Conservation (phyloP, 805 yeast genomes). For the Starmerella asiatica region DNA sequence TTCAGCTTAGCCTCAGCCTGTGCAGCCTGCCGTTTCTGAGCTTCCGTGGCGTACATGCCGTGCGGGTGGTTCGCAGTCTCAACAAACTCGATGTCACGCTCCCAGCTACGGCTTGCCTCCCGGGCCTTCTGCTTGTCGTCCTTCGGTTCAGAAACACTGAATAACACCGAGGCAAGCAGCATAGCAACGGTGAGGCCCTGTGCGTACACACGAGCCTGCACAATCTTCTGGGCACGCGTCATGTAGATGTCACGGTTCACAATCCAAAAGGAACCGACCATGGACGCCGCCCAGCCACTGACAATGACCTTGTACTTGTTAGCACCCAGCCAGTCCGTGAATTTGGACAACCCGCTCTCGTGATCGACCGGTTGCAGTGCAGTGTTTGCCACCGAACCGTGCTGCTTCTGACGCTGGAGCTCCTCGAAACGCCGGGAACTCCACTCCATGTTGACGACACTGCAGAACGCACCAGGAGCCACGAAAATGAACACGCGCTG, state of each 20-base stretch:
- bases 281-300: conserved; percentile 67
- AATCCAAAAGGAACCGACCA: conserved; percentile 65
- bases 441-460: conserved; percentile 56
- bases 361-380: neutral
- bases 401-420: conserved; percentile 37
- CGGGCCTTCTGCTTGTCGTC: conserved; percentile 6
- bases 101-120: conserved; percentile 16
- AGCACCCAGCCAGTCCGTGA: conserved; percentile 3
- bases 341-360: conserved; percentile 1
- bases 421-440: conserved; percentile 57
- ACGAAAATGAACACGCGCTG: conserved; percentile 48
- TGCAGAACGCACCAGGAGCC: conserved; percentile 50
- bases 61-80: conserved; percentile 16
- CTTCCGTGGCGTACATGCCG: conserved; percentile 1
- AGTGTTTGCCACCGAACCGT: conserved; percentile 4
- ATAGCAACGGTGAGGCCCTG: conserved; percentile 68
- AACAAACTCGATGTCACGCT: conserved; percentile 19
- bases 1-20: neutral
- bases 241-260: conserved; percentile 63
- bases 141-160: conserved; percentile 14
- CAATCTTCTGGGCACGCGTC: conserved; percentile 68
- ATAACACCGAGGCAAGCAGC: conserved; percentile 36
- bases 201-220: conserved; percentile 86
- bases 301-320: conserved; percentile 37
- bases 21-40: neutral